These are phyloP conservation scores for Pseudogymnoascus sp. DNA, from an alignment of 2,329 filamentous ascomycete genomes.

Conservation along the genomic window DNA sequence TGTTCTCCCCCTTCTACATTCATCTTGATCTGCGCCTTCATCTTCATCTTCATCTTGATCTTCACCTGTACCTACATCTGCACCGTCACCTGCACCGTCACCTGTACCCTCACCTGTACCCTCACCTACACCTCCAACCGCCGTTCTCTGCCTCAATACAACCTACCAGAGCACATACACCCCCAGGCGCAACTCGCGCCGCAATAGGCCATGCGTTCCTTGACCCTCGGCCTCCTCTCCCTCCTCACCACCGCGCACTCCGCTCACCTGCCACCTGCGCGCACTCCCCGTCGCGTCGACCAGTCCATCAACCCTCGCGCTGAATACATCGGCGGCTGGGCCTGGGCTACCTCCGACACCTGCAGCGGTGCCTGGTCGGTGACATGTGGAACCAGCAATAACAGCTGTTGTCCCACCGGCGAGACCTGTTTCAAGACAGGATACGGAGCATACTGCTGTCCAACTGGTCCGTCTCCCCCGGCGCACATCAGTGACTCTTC, in stretches of 20 bases:
- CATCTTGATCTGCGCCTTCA: background rate
- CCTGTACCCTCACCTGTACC: background rate
- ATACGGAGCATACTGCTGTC: background rate
- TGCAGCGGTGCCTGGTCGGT: background rate
- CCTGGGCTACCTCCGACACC: background rate
- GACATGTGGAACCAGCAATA: background rate
- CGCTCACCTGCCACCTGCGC: background rate
- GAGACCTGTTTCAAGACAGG: background rate
- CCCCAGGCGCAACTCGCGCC: background rate
- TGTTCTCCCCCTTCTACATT: background rate
- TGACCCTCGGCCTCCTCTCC: background rate
- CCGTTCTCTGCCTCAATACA: background rate
- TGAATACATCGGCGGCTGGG: slow-evolving; percentile 4
- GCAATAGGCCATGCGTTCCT: background rate
- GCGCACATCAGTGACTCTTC: background rate
- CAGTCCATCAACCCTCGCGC: slow-evolving; percentile 1
- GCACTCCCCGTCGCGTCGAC: background rate
- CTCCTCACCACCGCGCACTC: background rate
- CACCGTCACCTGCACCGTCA: background rate
- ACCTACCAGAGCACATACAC: background rate
- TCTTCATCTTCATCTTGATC: background rate
- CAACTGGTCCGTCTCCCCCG: background rate
- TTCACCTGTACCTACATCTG: too few relatives aligned
- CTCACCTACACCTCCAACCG: background rate
- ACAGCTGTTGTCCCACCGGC: background rate